Evolutionary conservation across 2,329 filamentous ascomycete species (phyloP), one percentile per base, ranked within the genome.

Genomic region (Zopfia rhizophila): DNA sequence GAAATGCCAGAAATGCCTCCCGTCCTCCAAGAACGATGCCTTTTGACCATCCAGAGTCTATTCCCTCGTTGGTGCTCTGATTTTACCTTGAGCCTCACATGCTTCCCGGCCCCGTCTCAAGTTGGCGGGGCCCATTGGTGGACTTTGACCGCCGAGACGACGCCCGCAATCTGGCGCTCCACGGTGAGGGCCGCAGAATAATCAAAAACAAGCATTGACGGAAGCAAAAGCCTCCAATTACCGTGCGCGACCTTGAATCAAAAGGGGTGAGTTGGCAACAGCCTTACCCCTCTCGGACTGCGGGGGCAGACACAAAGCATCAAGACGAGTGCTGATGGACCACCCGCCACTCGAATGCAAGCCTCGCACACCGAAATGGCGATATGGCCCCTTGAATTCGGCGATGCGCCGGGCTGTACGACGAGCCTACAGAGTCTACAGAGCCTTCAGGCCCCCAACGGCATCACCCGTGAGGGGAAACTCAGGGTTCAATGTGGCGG

Each of bases 251-350:
- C 24, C 24, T n/a, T 27, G 24, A 27, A 27, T 27, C 24, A n/a
- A n/a, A 27, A n/a, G 8, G n/a, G 8, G 24, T 27, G 24, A 8
- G 8, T 8, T n/a, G 8, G n/a, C 8, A 8, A 27, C 24, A 27
- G n/a, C n/a, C 24, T 27, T n/a, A 27, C 24, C 24, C 24, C 24
- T 27, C 24, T 27, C n/a, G 24, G 24, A n/a, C 24, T 27, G 24
- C 24, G 24, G 24, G 24, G 24, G n/a, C 24, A n/a, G n/a, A 27
- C n/a, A 27, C 24, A 27, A 27, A 27, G 8, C 24, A 27, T n/a
- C 8, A 27, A n/a, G n/a, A 27, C n/a, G 8, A 8, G 8, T 27
- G 8, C n/a, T 27, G 24, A 27, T 27, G 24, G 24, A 27, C 24
- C n/a, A 8, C 8, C 8, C 24, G n/a, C n/a, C 8, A 8, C n/a